Conservation (phyloP, 208 protist species). For the Jaenimonas drosophilae region DNA sequence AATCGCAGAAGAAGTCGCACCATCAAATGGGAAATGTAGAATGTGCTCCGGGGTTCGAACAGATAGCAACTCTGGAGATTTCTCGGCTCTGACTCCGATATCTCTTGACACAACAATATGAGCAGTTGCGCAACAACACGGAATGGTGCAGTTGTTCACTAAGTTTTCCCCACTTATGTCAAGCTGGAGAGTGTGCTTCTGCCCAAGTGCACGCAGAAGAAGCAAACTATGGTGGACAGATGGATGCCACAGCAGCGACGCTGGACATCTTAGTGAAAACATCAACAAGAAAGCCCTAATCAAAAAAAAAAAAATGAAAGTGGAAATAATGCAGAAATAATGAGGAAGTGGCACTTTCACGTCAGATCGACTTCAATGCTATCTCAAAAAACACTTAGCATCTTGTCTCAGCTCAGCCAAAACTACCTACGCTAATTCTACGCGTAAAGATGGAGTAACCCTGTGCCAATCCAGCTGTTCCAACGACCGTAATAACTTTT, state of each 20-base stretch:
- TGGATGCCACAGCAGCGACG: constrained; percentile 53
- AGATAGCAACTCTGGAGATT: no score
- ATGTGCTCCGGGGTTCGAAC: constrained; percentile 38
- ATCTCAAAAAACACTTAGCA: no score
- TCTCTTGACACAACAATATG: no score
- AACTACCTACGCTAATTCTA: no score
- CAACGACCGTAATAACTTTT: no score
- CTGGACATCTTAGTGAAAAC: constrained; percentile 52
- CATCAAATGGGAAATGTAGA: constrained; percentile 16
- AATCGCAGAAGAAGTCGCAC: not conserved
- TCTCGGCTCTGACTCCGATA: no score
- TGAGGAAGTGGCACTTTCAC: no score
- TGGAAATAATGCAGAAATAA: constrained; percentile 1
- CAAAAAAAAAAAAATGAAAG: constrained; percentile 7
- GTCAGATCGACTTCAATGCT: no score
- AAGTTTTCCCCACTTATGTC: constrained; percentile 5
- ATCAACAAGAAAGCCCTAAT: constrained; percentile 14
- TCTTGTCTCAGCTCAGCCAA: no score
- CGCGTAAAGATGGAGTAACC: no score
- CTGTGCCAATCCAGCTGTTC: no score
- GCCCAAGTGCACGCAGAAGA: constrained; percentile 47
- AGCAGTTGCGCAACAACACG: constrained; percentile 7
- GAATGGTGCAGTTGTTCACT: constrained; percentile 3
- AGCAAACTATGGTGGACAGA: constrained; percentile 66
- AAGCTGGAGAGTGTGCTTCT: constrained; percentile 53